A percentile compares a stretch with the other conserved stretches of the same genome.
phyloP scores from a whole-genome alignment of 1,139 yeast species.

The Suhomyces bolitotheri region DNA sequence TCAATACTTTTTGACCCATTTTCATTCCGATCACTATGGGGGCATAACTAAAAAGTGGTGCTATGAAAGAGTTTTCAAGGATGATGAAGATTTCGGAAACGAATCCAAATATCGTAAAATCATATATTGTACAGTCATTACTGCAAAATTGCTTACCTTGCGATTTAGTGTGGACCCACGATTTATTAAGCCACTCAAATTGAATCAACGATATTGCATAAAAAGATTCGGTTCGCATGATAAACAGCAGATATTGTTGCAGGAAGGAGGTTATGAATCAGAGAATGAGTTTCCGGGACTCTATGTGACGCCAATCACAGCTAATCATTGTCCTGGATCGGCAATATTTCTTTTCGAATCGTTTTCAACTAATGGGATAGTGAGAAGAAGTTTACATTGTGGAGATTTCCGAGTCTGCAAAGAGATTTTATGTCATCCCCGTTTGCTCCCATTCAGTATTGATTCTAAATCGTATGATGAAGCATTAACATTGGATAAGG shows the following conservation, averaged over 20 bases:
- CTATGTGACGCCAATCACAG: conserved; percentile 67
- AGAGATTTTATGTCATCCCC: conserved; percentile 40
- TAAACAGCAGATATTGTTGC: neutral
- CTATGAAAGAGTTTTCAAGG: conserved; percentile 39
- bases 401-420: conserved; percentile 84
- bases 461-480: conserved; percentile 5
- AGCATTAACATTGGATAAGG: conserved; percentile 39
- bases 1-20: conserved; percentile 71
- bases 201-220: conserved; percentile 40
- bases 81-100: conserved; percentile 29
- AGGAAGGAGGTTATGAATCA: conserved; percentile 4
- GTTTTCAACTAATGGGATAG: conserved; percentile 23
- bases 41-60: conserved; percentile 81
- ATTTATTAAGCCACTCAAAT: conserved; percentile 49
- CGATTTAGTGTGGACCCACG: conserved; percentile 57
- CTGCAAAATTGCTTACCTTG: conserved; percentile 55
- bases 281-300: conserved; percentile 38
- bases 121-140: conserved; percentile 71
- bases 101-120: conserved; percentile 45
- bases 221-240: conserved; percentile 15
- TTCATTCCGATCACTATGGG: conserved; percentile 91
- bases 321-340: conserved; percentile 97
- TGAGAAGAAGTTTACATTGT: conserved; percentile 63
- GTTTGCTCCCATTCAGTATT: conserved; percentile 34
- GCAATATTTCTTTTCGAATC: conserved; percentile 74